Conservation (phyloP, 2,329 filamentous ascomycete genomes). For the Canariomyces notabilis region DNA sequence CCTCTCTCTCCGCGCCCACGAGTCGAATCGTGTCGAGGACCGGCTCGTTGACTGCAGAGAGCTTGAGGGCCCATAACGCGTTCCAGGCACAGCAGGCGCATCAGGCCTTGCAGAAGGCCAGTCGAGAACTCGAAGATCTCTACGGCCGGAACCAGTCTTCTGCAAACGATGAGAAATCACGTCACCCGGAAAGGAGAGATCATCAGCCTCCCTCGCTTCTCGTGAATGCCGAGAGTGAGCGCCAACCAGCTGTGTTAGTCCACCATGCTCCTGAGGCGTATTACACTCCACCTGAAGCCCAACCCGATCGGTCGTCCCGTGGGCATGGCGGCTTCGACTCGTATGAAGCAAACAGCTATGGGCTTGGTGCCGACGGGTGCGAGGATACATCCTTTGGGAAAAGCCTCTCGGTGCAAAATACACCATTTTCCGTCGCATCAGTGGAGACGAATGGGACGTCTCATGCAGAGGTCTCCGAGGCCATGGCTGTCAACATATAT, state of each 20-base stretch:
- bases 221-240: neutral
- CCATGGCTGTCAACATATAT: slow-evolving; percentile 56
- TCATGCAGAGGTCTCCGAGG: slow-evolving; percentile 56
- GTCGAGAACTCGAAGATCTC: slow-evolving; percentile 21
- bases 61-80: slow-evolving; percentile 51
- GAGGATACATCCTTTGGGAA: slow-evolving; percentile 51
- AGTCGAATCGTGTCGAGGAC: slow-evolving; percentile 53
- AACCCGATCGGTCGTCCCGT: neutral
- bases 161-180: slow-evolving; percentile 2
- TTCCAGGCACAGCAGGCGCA: slow-evolving; percentile 31
- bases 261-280: slow-evolving; percentile 15
- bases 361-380: slow-evolving; percentile 44
- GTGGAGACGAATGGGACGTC: slow-evolving; percentile 60
- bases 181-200: neutral
- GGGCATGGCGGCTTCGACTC: slow-evolving; percentile 9
- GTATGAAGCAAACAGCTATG: slow-evolving; percentile 29
- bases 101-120: slow-evolving; percentile 21
- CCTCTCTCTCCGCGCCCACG: slow-evolving; percentile 58
- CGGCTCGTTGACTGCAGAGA: slow-evolving; percentile 54
- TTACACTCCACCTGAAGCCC: slow-evolving; percentile 2
- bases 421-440: slow-evolving; percentile 58
- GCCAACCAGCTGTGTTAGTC: slow-evolving; percentile 11
- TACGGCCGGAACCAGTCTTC: slow-evolving; percentile 4
- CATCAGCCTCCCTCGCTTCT: neutral
- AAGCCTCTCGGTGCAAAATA: slow-evolving; percentile 51